Evolutionary conservation across 164 flowering plant genomes (phyloP).

Genomic region (Piper betle): DNA sequence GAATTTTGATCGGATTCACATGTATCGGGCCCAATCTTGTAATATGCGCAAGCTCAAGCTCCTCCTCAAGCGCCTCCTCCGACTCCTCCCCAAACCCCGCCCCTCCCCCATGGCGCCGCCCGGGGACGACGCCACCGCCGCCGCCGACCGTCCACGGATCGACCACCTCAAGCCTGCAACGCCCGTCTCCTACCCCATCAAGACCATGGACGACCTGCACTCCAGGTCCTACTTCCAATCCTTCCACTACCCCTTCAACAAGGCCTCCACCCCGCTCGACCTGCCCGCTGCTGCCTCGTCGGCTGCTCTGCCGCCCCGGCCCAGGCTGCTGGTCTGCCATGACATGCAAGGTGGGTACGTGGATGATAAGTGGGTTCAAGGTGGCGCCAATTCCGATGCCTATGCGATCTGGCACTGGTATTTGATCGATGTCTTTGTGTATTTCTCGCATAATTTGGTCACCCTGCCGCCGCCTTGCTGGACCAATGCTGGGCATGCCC

Average conservation of each 20-base stretch:
- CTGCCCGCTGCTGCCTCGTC: constrained; percentile 10
- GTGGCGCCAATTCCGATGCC: constrained; percentile 50
- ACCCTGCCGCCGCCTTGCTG: constrained; percentile 92
- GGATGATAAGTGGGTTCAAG: constrained; percentile 85
- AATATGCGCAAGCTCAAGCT: no score
- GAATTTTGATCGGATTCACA: no score
- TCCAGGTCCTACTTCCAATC: constrained; percentile 65
- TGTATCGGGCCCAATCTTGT: no score
- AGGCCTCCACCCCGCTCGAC: constrained; percentile 19
- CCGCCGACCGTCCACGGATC: constrained; percentile 20
- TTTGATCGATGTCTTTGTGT: constrained; percentile 86
- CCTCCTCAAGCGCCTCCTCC: neutral
- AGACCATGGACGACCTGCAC: constrained; percentile 48
- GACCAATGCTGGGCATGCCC: constrained; percentile 78
- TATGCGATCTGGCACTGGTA: constrained; percentile 91
- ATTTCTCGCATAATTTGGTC: constrained; percentile 75
- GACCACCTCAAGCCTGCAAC: constrained; percentile 44
- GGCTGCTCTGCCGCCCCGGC: constrained; percentile 27
- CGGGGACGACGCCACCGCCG: no score
- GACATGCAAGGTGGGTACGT: constrained; percentile 78
- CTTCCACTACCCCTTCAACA: constrained; percentile 77
- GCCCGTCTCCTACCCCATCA: constrained; percentile 72
- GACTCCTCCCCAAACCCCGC: neutral
- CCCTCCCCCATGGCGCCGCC: neutral
- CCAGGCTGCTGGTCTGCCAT: constrained; percentile 71